Evolutionary conservation across 345 rosid species (phyloP).

Genomic region (Eucalyptus erythrocorys): DNA sequence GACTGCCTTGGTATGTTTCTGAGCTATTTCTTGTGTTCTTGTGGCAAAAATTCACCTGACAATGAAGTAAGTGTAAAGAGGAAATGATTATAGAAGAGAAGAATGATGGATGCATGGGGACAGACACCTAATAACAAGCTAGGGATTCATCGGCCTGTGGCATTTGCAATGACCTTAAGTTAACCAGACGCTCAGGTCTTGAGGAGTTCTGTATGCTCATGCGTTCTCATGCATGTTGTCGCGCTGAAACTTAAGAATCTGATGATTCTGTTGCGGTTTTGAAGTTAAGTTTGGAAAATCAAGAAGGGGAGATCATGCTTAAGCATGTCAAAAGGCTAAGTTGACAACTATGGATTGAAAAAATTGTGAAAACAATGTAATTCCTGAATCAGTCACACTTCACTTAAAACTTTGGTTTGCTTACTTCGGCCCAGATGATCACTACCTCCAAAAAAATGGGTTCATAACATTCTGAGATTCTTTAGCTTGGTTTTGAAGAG

Average conservation of each 20-base stretch:
- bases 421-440: background rate
- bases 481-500: background rate
- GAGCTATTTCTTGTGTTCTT: background rate
- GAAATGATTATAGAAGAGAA: background rate
- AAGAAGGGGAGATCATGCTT: background rate
- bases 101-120: background rate
- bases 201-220: background rate
- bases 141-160: background rate
- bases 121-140: background rate
- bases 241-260: background rate
- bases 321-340: background rate
- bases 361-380: background rate
- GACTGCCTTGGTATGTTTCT: constrained; percentile 53
- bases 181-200: background rate
- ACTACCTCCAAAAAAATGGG: background rate
- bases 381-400: background rate
- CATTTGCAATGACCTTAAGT: background rate
- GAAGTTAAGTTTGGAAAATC: background rate
- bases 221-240: background rate
- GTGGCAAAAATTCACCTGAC: no score
- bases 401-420: background rate
- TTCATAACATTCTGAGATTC: background rate
- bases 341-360: background rate
- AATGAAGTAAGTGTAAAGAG: constrained; percentile 4
- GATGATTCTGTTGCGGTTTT: background rate